Conservation (phyloP, 805 yeast genomes). For the Brettanomyces sp. region DNA sequence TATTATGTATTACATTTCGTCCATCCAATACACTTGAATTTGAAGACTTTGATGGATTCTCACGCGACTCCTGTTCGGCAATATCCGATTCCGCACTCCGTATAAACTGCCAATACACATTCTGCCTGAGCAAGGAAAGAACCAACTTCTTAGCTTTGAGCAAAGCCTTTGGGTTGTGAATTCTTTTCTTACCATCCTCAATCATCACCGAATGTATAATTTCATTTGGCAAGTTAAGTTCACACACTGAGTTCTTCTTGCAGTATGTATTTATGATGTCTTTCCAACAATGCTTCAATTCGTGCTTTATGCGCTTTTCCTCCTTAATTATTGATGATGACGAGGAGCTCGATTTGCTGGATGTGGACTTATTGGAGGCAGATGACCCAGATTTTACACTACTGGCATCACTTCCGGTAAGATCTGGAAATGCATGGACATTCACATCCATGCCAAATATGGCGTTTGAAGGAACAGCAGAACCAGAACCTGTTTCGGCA, state of each 20-base stretch:
- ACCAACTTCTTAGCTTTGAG: constrained; percentile 11
- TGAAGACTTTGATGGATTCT: background rate
- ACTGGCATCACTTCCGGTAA: background rate
- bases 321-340: background rate
- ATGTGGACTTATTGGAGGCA: background rate
- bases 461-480: background rate
- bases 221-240: constrained; percentile 38
- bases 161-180: constrained; percentile 11
- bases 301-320: background rate
- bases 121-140: constrained; percentile 13
- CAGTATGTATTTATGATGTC: constrained; percentile 33
- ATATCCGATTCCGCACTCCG: constrained; percentile 7
- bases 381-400: background rate
- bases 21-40: background rate
- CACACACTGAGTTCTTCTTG: constrained; percentile 32
- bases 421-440: background rate
- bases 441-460: background rate
- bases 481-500: background rate
- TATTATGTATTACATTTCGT: background rate
- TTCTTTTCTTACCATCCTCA: constrained; percentile 12
- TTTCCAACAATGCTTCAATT: constrained; percentile 7
- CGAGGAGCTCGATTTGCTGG: background rate
- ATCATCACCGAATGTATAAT: constrained; percentile 22
- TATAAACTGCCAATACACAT: constrained; percentile 13
- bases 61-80: background rate